A percentile compares a stretch with the other conserved stretches of the same genome.
These are phyloP conservation scores for Starmerella bacillaris DNA, from an alignment of 805 yeast species.

Conservation along the genomic window DNA sequence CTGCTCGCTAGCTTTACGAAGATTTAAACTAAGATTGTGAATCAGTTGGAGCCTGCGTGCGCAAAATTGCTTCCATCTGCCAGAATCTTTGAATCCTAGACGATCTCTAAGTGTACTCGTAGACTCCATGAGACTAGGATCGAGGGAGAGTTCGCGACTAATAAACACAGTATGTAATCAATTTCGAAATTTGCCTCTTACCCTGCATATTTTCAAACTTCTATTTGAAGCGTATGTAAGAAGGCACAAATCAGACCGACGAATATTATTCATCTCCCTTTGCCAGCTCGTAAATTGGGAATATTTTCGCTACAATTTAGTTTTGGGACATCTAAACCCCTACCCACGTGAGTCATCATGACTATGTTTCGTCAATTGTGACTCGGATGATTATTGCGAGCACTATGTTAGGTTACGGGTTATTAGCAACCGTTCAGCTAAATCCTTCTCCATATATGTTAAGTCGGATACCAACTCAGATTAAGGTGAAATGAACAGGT, in stretches of 20 bases:
- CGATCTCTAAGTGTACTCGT: constrained; percentile 42
- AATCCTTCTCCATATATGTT: too few species aligned
- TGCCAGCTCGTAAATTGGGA: not conserved
- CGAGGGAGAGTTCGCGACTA: not conserved
- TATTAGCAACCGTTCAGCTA: too few species aligned
- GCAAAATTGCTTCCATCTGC: constrained; percentile 78
- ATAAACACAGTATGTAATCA: not conserved
- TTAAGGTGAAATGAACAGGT: too few species aligned
- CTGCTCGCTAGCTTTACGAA: constrained; percentile 80
- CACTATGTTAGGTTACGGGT: too few species aligned
- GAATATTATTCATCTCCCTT: not conserved
- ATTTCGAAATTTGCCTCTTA: not conserved
- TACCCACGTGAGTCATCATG: too few species aligned
- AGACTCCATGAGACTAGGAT: constrained; percentile 12
- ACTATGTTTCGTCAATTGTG: too few species aligned
- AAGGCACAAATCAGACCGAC: not conserved
- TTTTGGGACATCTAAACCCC: too few species aligned
- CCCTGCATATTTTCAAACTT: not conserved
- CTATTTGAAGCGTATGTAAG: constrained; percentile 12
- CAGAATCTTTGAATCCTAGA: constrained; percentile 62
- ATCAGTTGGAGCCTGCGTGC: constrained; percentile 77
- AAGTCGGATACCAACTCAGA: too few species aligned
- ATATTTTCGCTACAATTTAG: too few species aligned
- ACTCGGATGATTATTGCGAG: too few species aligned
- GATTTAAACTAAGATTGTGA: constrained; percentile 45